Evolutionary conservation across 2,329 filamentous ascomycete genomes (phyloP).

Genomic region (Diaporthe destruens): DNA sequence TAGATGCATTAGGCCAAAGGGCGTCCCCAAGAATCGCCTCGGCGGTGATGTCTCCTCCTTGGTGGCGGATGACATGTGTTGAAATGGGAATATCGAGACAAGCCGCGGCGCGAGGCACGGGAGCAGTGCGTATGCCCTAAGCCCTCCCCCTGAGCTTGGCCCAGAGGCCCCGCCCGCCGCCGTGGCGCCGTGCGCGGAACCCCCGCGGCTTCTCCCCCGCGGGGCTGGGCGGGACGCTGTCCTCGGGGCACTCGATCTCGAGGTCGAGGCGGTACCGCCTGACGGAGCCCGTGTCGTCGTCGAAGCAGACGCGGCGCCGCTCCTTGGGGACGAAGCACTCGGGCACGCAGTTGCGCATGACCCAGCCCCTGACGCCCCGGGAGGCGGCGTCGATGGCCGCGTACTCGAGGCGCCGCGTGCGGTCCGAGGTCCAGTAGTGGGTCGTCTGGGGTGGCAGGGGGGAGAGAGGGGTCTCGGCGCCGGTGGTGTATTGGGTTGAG

Average conservation of each 20-base stretch:
- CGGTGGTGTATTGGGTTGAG: conserved; percentile 39
- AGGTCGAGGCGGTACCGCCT: conserved; percentile 72
- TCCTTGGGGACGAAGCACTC: conserved; percentile 69
- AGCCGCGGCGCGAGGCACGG: neutral
- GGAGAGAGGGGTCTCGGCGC: conserved; percentile 46
- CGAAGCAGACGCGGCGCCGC: conserved; percentile 65
- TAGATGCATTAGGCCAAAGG: neutral
- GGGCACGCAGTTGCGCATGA: conserved; percentile 68
- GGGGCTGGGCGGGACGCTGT: conserved; percentile 42
- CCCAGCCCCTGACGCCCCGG: conserved; percentile 71
- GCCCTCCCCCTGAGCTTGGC: conserved; percentile 33
- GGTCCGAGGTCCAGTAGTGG: conserved; percentile 76
- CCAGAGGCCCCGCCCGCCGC: conserved; percentile 32
- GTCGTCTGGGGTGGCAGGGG: conserved; percentile 68
- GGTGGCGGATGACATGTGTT: neutral
- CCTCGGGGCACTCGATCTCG: conserved; percentile 51
- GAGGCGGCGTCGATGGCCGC: conserved; percentile 75
- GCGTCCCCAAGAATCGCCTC: neutral
- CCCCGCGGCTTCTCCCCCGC: conserved; percentile 39
- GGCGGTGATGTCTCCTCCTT: conserved; percentile 1
- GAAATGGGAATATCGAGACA: neutral
- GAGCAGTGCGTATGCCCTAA: neutral
- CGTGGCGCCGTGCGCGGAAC: conserved; percentile 29
- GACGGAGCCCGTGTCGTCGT: conserved; percentile 74
- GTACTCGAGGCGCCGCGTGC: conserved; percentile 73